Percentiles rank a stretch among this genome's conserved stretches.
These are phyloP conservation scores for Orobanche coerulescens DNA, from an alignment of 257 asterid genomes.

Conservation along the genomic window DNA sequence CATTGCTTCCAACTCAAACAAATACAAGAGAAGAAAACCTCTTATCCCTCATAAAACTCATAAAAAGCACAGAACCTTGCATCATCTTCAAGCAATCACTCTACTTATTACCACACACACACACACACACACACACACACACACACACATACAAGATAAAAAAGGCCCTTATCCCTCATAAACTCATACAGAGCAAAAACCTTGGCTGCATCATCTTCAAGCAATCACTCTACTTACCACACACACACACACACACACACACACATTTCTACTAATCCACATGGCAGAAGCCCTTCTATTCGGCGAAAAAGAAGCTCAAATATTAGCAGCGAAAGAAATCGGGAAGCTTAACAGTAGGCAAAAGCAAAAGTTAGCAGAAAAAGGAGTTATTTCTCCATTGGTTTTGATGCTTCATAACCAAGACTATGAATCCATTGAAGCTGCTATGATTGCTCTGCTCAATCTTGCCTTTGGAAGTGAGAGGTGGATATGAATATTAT, in stretches of 20 bases:
- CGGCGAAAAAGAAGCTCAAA: slow-evolving; percentile 46
- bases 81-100: slow-evolving; percentile 55
- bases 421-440: slow-evolving; percentile 57
- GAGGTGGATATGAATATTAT: slow-evolving; percentile 37
- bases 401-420: slow-evolving; percentile 47
- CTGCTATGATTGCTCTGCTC: slow-evolving; percentile 65
- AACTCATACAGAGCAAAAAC: slow-evolving; percentile 22
- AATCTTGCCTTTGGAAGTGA: slow-evolving; percentile 66
- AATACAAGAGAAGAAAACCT: background rate
- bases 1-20: slow-evolving; percentile 71
- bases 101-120: slow-evolving; percentile 9
- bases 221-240: slow-evolving; percentile 38
- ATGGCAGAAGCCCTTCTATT: slow-evolving; percentile 60
- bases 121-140: background rate
- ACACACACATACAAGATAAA: slow-evolving; percentile 33
- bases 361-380: slow-evolving; percentile 47
- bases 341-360: slow-evolving; percentile 39
- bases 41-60: slow-evolving; percentile 5
- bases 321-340: slow-evolving; percentile 49
- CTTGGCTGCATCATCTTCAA: slow-evolving; percentile 52
- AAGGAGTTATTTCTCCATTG: slow-evolving; percentile 45
- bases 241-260: background rate
- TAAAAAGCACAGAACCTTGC: slow-evolving; percentile 36
- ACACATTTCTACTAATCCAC: background rate
- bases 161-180: background rate